phyloP scores from a whole-genome alignment of 176 grass and related monocot genomes.

The Musa troglodytarum region DNA sequence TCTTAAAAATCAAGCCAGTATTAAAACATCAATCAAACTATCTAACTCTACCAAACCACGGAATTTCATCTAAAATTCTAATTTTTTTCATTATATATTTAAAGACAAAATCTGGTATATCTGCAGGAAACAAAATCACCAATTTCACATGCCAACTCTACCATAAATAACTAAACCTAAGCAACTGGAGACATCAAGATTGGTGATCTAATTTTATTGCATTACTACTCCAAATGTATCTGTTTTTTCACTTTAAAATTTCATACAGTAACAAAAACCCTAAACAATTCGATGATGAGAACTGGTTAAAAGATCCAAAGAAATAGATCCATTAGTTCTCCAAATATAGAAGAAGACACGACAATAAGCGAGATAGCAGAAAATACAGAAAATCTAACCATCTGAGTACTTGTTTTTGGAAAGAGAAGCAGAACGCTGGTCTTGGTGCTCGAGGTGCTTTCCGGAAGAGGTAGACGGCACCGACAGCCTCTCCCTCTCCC shows the following conservation, averaged over 20 bases:
- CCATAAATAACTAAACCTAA: neutral
- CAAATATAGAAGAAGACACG: neutral
- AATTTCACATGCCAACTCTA: too few relatives aligned
- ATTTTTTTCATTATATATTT: too few relatives aligned
- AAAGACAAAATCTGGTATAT: too few relatives aligned
- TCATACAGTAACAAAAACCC: neutral
- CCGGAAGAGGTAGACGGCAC: neutral
- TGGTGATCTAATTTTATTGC: too few relatives aligned
- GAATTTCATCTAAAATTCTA: neutral
- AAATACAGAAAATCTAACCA: conserved; percentile 2
- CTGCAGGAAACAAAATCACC: too few relatives aligned
- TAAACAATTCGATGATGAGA: neutral
- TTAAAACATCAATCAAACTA: neutral
- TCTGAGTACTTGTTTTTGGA: conserved; percentile 13
- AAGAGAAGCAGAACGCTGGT: neutral
- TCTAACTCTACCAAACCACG: neutral
- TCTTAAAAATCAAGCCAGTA: neutral
- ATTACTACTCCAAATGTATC: neutral
- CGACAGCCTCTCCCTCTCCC: neutral
- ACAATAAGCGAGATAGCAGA: neutral
- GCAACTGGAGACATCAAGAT: too few relatives aligned
- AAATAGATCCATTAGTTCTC: neutral
- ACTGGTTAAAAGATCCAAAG: neutral
- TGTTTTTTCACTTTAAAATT: neutral
- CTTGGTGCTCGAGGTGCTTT: conserved; percentile 6